Percentiles rank a stretch among this genome's conserved stretches.
Evolutionary conservation across 805 yeast species (phyloP).

Genomic region (Myxozyma nipponensis): DNA sequence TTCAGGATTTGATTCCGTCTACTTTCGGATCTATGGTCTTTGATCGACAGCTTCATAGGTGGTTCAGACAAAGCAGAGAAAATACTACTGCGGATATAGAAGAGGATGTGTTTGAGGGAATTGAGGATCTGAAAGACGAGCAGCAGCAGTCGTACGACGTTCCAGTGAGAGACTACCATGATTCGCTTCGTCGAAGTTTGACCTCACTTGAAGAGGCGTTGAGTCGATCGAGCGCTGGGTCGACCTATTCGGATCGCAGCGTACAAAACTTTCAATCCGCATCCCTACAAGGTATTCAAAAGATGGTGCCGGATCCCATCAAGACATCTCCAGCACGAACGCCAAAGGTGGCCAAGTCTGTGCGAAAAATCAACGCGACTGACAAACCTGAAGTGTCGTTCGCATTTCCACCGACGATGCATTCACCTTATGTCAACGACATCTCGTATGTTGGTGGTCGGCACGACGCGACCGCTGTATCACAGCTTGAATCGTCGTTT

Average conservation of each 20-base stretch:
- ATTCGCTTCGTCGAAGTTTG: constrained; percentile 14
- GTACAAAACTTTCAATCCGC: not conserved
- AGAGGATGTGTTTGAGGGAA: constrained; percentile 32
- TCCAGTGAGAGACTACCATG: constrained; percentile 6
- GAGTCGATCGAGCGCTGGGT: constrained; percentile 2
- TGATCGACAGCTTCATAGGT: constrained; percentile 25
- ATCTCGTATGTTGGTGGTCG: constrained; percentile 26
- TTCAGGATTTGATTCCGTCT: constrained; percentile 10
- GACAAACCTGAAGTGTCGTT: constrained; percentile 20
- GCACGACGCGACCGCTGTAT: constrained; percentile 39
- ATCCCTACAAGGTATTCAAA: not conserved
- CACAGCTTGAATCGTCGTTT: constrained; percentile 43
- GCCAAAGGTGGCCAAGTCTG: not conserved
- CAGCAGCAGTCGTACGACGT: constrained; percentile 11
- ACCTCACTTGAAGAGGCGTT: constrained; percentile 17
- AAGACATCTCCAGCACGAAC: not conserved
- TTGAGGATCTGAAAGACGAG: constrained; percentile 26
- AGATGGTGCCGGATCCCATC: not conserved
- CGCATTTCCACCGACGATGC: constrained; percentile 8
- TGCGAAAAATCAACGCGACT: not conserved
- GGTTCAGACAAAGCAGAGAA: constrained; percentile 19
- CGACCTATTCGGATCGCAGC: not conserved
- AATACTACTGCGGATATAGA: constrained; percentile 9
- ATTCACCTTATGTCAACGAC: constrained; percentile 21
- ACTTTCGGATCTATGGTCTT: constrained; percentile 29